These are phyloP conservation scores for Aspergillus hiratsukae DNA, from an alignment of 2,329 filamentous ascomycete species.

Conservation along the genomic window DNA sequence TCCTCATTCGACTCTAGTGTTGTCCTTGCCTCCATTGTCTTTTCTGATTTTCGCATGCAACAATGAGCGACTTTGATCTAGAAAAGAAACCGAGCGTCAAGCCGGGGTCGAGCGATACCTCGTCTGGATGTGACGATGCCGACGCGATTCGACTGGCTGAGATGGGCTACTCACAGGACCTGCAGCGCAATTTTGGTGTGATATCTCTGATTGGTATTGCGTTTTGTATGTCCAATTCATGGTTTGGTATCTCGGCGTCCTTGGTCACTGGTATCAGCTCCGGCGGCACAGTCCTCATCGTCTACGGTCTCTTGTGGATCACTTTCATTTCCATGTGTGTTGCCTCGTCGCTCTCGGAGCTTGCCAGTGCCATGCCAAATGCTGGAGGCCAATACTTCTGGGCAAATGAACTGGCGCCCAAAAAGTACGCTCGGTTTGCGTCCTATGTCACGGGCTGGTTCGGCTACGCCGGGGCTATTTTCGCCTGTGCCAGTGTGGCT, in stretches of 20 bases:
- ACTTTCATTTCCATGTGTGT: slow-evolving; percentile 44
- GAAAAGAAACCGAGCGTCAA: slow-evolving; percentile 17
- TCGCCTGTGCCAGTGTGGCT: slow-evolving; percentile 51
- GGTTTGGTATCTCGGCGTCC: slow-evolving; percentile 48
- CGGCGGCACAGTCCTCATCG: slow-evolving; percentile 45
- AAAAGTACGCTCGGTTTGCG: slow-evolving; percentile 41
- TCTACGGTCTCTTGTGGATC: slow-evolving; percentile 48
- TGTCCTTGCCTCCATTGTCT: slow-evolving; percentile 7
- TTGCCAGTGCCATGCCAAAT: slow-evolving; percentile 48
- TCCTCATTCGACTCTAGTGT: slow-evolving; percentile 2
- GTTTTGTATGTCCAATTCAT: slow-evolving; percentile 49
- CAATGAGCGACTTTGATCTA: slow-evolving; percentile 16
- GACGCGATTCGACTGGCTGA: slow-evolving; percentile 41
- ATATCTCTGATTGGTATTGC: slow-evolving; percentile 47
- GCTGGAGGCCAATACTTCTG: slow-evolving; percentile 51
- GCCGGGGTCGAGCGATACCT: slow-evolving; percentile 8
- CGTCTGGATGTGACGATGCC: slow-evolving; percentile 16
- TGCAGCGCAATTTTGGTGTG: slow-evolving; percentile 44
- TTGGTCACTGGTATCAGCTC: slow-evolving; percentile 49
- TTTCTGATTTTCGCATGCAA: slow-evolving; percentile 3
- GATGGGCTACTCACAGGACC: slow-evolving; percentile 47
- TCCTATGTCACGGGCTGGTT: slow-evolving; percentile 50
- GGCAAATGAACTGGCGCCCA: slow-evolving; percentile 46
- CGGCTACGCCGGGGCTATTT: slow-evolving; percentile 51
- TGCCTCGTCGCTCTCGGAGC: slow-evolving; percentile 43